Evolutionary conservation across 106 monocot genomes (phyloP), one percentile per base, ranked within the genome.

Genomic region (Posidonia australis): DNA sequence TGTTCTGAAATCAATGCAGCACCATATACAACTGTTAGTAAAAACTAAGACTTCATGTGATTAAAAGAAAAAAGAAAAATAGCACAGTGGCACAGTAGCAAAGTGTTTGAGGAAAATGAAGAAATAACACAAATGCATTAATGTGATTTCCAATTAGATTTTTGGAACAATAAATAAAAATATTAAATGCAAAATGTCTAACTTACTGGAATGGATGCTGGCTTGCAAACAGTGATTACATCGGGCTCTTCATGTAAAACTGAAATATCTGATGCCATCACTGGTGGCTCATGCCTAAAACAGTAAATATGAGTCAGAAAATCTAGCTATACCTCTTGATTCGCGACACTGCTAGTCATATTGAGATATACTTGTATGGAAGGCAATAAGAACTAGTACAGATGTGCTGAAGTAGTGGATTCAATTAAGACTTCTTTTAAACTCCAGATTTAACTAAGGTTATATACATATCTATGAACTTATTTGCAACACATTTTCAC

Each of bases 191-290:
- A 41, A 61, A 41, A 10, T 61, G 30, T 13, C n/a, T 4, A 60
- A 79, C 89, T 79, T 80, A 94, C 94, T 19, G 94, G 94, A 77
- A 90, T 72, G 76, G 94, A 90, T 64, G 94, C 86, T 51, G 94
- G 94, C 75, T 94, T 94, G 60, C 80, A 94, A 44, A 94, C 79
- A 44, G 94, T 89, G 44, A 94, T 19, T 14, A 94, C 76, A 82
- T 94, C 94, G 74, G 67, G 43, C 59, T 84, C 89, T 70, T 74
- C 66, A 32, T 90, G 77, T 41, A 98, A 60, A 45, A 98, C 60
- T 19, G 48, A 62, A 28, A 91, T 75, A 54, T 80, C 72, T 26
- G 59, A 80, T 52, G 80, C 82, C 67, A 87, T 55, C 21, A 90
- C 87, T 23, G 96, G 96, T 31, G 96, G 90, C 71, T 91, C 96